Evolutionary conservation across 2,329 filamentous ascomycete species (phyloP).

Genomic region (Pestalotiopsis fici): DNA sequence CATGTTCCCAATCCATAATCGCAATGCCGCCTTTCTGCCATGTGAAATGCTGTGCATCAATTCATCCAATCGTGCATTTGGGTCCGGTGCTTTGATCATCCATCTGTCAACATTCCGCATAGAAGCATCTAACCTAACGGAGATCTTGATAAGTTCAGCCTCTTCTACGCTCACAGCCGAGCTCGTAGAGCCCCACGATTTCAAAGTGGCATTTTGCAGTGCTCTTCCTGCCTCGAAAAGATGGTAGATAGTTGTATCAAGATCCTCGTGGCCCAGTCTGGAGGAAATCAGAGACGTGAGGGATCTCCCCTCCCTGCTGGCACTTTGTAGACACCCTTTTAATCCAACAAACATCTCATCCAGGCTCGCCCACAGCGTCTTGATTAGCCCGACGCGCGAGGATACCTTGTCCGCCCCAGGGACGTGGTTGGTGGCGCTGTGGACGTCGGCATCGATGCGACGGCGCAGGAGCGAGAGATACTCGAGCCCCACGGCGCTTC

Average conservation of each 20-base stretch:
- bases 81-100: not conserved
- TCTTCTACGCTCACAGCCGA: not conserved
- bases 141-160: not conserved
- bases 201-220: not conserved
- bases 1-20: not conserved
- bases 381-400: not conserved
- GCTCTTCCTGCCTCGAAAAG: not conserved
- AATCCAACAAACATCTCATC: not conserved
- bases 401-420: not conserved
- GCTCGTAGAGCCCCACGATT: not conserved
- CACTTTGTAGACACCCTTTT: not conserved
- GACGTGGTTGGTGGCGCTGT: not conserved
- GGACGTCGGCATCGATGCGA: not conserved
- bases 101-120: not conserved
- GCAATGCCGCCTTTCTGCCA: not conserved
- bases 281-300: too few relatives aligned
- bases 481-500: not conserved
- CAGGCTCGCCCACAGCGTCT: not conserved
- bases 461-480: not conserved
- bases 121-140: not conserved
- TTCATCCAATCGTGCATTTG: not conserved
- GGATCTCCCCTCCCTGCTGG: too few relatives aligned
- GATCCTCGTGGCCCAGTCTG: not conserved
- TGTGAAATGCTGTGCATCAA: not conserved
- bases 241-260: not conserved